phyloP scores from a whole-genome alignment of 2,329 filamentous ascomycete species.

The Fusarium subtropicale region DNA sequence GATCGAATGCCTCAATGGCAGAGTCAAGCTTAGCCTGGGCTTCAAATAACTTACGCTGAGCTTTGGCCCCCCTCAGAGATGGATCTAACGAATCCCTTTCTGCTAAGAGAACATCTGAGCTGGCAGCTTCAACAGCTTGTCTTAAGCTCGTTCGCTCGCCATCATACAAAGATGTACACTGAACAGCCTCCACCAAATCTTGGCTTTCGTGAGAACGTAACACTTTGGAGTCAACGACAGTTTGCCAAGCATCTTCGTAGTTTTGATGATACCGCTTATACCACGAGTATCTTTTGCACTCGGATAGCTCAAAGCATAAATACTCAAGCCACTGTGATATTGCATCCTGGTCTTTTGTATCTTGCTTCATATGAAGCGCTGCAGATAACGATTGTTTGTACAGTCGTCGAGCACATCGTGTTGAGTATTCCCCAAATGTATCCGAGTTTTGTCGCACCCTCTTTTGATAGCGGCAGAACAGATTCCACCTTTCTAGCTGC shows the following conservation, averaged over 20 bases:
- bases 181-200: conserved; percentile 18
- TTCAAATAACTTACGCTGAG: conserved; percentile 24
- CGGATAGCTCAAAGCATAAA: conserved; percentile 46
- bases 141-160: conserved; percentile 7
- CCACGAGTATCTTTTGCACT: conserved; percentile 23
- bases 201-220: conserved; percentile 18
- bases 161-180: not conserved
- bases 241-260: conserved; percentile 34
- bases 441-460: conserved; percentile 23
- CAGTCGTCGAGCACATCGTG: conserved; percentile 19
- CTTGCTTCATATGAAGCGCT: conserved; percentile 36
- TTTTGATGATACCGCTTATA: conserved; percentile 29
- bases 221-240: conserved; percentile 20
- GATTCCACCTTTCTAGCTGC: conserved; percentile 37
- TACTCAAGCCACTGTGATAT: conserved; percentile 57
- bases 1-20: conserved; percentile 32
- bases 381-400: conserved; percentile 15
- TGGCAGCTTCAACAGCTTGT: conserved; percentile 32
- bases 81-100: conserved; percentile 38
- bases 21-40: conserved; percentile 31
- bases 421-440: conserved; percentile 16
- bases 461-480: conserved; percentile 36
- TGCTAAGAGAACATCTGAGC: conserved; percentile 32
- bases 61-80: conserved; percentile 10
- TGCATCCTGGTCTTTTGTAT: conserved; percentile 48